Percentiles rank a stretch among this genome's conserved stretches.
phyloP scores from a whole-genome alignment of 1,284 basidiomycete genomes.

The Porogramme epimiltina region DNA sequence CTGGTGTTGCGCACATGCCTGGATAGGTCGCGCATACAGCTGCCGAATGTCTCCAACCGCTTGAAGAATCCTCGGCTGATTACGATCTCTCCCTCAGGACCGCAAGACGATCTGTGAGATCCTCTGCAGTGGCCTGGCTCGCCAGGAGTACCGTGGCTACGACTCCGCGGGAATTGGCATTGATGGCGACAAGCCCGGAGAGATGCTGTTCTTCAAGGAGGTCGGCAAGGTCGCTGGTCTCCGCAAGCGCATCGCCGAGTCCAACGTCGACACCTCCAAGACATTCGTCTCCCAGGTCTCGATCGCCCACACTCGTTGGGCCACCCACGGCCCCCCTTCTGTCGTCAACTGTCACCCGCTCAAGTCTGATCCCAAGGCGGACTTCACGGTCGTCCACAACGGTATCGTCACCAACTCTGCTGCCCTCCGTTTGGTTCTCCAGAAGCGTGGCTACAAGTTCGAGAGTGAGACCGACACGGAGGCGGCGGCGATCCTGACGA shows the following conservation, averaged over 20 bases:
- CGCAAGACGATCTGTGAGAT: slow-evolving; percentile 93
- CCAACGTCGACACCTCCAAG: slow-evolving; percentile 80
- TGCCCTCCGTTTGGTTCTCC: slow-evolving; percentile 91
- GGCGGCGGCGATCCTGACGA: slow-evolving; percentile 93
- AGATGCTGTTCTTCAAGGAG: slow-evolving; percentile 92
- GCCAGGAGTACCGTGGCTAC: slow-evolving; percentile 98
- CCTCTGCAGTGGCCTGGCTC: slow-evolving; percentile 89
- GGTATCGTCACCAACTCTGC: slow-evolving; percentile 97
- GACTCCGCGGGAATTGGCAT: slow-evolving; percentile 96
- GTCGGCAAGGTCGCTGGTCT: slow-evolving; percentile 97
- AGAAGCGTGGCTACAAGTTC: slow-evolving; percentile 95
- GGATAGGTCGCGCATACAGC: too few species aligned
- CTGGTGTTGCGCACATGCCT: slow-evolving; percentile 5
- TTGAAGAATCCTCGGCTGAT: too few species aligned
- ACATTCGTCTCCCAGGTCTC: slow-evolving; percentile 88
- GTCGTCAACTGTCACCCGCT: slow-evolving; percentile 96
- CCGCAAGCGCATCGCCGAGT: slow-evolving; percentile 87
- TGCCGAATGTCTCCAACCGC: too few species aligned
- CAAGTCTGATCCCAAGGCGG: slow-evolving; percentile 78
- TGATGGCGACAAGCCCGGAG: slow-evolving; percentile 87
- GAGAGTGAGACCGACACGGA: slow-evolving; percentile 98
- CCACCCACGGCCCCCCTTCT: slow-evolving; percentile 95
- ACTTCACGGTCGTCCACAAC: slow-evolving; percentile 97
- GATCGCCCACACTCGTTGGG: slow-evolving; percentile 99
- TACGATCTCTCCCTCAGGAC: slow-evolving; percentile 53